Percentiles rank a stretch among this genome's conserved stretches.
phyloP scores from a whole-genome alignment of 306 rosid species.

The Amphicarpaea edgeworthii region DNA sequence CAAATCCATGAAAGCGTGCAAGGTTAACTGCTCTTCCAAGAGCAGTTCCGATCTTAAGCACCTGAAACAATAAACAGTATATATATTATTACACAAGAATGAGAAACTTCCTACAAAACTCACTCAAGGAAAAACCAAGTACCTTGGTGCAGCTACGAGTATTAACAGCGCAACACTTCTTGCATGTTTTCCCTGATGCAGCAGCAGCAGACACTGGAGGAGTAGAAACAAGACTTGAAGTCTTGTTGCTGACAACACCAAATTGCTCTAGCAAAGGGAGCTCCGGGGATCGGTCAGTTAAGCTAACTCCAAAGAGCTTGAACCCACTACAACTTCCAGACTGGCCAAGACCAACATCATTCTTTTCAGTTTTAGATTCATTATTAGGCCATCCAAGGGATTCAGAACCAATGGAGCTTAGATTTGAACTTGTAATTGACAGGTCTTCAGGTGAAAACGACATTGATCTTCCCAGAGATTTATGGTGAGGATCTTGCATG shows the following conservation, averaged over 20 bases:
- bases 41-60: conserved; percentile 64
- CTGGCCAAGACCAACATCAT: conserved; percentile 48
- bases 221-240: conserved; percentile 45
- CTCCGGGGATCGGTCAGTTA: conserved; percentile 56
- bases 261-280: conserved; percentile 81
- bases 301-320: conserved; percentile 66
- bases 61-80: conserved; percentile 56
- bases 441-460: conserved; percentile 45
- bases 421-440: conserved; percentile 49
- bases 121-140: conserved; percentile 26
- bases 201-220: conserved; percentile 56
- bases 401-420: conserved; percentile 48
- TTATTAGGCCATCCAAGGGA: conserved; percentile 50
- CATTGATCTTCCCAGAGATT: conserved; percentile 36
- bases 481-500: conserved; percentile 39
- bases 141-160: conserved; percentile 79
- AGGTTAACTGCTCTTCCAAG: conserved; percentile 76
- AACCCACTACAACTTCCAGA: conserved; percentile 37
- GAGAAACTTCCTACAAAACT: conserved; percentile 20
- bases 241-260: conserved; percentile 50
- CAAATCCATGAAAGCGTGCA: conserved; percentile 53
- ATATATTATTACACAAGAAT: conserved; percentile 18
- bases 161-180: conserved; percentile 51
- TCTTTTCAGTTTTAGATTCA: conserved; percentile 51
- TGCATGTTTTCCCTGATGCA: conserved; percentile 52